Percentiles rank a stretch among this genome's conserved stretches.
Conservation (phyloP, 2,329 filamentous ascomycete genomes). For the Colletotrichum nymphaeae region DNA sequence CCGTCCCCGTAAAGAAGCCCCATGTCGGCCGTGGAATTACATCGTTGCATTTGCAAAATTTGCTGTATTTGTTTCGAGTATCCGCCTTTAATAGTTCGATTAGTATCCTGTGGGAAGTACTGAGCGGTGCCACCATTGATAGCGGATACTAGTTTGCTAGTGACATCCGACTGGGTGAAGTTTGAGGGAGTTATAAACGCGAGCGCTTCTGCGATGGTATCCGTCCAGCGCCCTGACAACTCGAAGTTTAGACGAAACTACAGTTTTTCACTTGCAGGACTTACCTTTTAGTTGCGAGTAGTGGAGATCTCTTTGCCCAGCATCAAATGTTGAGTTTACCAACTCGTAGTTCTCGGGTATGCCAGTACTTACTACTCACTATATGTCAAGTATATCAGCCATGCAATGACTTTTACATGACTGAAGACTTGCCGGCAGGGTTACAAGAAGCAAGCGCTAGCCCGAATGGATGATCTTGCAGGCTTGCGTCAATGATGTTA, state of each 20-base stretch:
- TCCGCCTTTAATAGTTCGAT: constrained; percentile 48
- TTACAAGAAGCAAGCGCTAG: constrained; percentile 5
- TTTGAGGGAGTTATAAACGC: constrained; percentile 37
- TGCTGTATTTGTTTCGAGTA: constrained; percentile 48
- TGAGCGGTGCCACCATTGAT: constrained; percentile 42
- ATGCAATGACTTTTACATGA: too few species aligned
- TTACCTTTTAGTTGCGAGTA: constrained; percentile 38
- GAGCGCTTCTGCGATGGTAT: constrained; percentile 38
- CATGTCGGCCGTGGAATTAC: constrained; percentile 38
- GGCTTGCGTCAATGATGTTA: constrained; percentile 17
- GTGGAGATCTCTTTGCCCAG: constrained; percentile 46
- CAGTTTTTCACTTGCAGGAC: too few species aligned
- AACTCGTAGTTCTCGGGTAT: constrained; percentile 37
- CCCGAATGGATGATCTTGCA: constrained; percentile 25
- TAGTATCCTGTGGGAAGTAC: constrained; percentile 46
- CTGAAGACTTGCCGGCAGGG: neutral
- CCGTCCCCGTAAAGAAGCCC: constrained; percentile 47
- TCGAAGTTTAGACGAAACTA: too few species aligned
- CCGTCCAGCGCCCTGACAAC: constrained; percentile 43
- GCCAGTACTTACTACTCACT: neutral
- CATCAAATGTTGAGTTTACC: constrained; percentile 47
- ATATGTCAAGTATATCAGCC: too few species aligned
- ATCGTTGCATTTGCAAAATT: constrained; percentile 42
- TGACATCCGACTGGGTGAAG: constrained; percentile 39
- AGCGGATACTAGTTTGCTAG: constrained; percentile 39